Evolutionary conservation across 768 basidiomycete species (phyloP), one percentile per base, ranked within the genome.

Genomic region (Imleria badia): DNA sequence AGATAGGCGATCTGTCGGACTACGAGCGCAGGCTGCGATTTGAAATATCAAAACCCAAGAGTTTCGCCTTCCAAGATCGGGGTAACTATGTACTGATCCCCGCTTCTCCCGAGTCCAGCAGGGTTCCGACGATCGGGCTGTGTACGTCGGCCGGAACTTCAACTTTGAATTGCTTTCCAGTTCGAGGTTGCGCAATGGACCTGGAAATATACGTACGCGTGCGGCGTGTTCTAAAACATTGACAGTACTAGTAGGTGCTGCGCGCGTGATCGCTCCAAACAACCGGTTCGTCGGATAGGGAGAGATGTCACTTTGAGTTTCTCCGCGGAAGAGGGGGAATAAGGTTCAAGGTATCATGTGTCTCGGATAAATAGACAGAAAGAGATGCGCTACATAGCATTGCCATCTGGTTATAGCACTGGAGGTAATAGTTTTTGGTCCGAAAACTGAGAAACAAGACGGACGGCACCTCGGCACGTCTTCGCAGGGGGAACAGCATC

Each of bases 31-130:
- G 4, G 4, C 26, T 38, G 36, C 31, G 35, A 64, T 63, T 63
- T 63, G 58, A 63, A 63, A 63, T 63, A 36, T 12, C 29, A 7
- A 43, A 63, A 63, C 35, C n/a, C 49, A 54, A 63, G 54, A 64
- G 42, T 38, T 49, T 64, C 59, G 58, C 15, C n/a, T 9, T 38
- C 7, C 10, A 12, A 10, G 26, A 26, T 26, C n/a, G 26, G 26
- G 26, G 6, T 26, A 6, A 26, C 26, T 26, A 26, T 26, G 3
- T 26, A 26, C 26, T 26, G 26, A 26, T 26, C 26, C 26, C 26
- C 26, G 4, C 26, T 6, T 26, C n/a, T 26, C 26, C 26, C 26
- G 26, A 29, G 17, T 4, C 5, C 43, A 36, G 22, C 26, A 40
- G 36, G 2, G 38, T 15, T 6, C 19, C 34, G 43, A 15, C 19